Evolutionary conservation across 2,329 filamentous ascomycete genomes (phyloP).

Genomic region (Blastomyces parvus): DNA sequence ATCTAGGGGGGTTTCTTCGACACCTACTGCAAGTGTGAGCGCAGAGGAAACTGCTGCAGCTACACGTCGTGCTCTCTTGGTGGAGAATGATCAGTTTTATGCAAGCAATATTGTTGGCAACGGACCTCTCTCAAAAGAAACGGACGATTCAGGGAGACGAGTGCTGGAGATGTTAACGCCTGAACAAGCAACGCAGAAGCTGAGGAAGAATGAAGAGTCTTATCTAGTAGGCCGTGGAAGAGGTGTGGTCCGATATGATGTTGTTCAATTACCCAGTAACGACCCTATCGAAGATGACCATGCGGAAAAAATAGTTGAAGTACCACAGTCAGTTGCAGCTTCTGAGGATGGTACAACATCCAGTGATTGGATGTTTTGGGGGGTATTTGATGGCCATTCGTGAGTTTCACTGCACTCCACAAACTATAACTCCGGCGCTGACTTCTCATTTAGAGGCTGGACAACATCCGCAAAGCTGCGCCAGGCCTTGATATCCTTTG

Average conservation of each 20-base stretch:
- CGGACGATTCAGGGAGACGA: slow-evolving; percentile 71
- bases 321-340: slow-evolving; percentile 54
- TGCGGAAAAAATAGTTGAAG: slow-evolving; percentile 92
- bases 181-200: slow-evolving; percentile 82
- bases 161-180: slow-evolving; percentile 94
- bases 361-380: slow-evolving; percentile 99
- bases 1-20: slow-evolving; percentile 21
- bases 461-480: slow-evolving; percentile 94
- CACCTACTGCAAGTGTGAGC: slow-evolving; percentile 19
- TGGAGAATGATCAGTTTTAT: slow-evolving; percentile 83
- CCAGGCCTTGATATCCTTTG: slow-evolving; percentile 82
- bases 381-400: slow-evolving; percentile 95
- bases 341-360: slow-evolving; percentile 47
- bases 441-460: slow-evolving; percentile 60
- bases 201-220: slow-evolving; percentile 83
- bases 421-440: slow-evolving; percentile 11
- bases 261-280: slow-evolving; percentile 91
- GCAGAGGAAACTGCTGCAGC: slow-evolving; percentile 37
- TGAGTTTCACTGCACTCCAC: slow-evolving; percentile 37
- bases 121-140: slow-evolving; percentile 77
- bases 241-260: slow-evolving; percentile 87
- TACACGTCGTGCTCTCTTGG: slow-evolving; percentile 61
- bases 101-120: slow-evolving; percentile 79
- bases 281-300: slow-evolving; percentile 98
- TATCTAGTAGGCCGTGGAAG: slow-evolving; percentile 81